These are phyloP conservation scores for Candida albicans DNA, from an alignment of 1,139 yeast genomes.

Conservation along the genomic window DNA sequence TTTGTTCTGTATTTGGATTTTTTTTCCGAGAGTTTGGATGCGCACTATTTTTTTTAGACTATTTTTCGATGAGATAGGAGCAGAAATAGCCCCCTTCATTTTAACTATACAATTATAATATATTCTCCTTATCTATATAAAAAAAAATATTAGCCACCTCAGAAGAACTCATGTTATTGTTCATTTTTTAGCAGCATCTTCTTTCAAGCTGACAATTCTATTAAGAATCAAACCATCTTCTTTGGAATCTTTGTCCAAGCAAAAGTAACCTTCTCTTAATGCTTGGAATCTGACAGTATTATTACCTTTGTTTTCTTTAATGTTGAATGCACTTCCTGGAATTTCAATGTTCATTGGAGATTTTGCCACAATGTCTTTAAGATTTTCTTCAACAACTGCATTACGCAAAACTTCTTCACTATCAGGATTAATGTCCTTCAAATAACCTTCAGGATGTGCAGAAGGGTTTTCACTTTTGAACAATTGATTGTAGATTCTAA, in stretches of 20 bases:
- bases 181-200: conserved; percentile 35
- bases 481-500: conserved; percentile 83
- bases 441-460: conserved; percentile 82
- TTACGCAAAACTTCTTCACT: conserved; percentile 67
- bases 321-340: conserved; percentile 68
- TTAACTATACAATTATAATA: no score
- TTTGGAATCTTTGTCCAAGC: conserved; percentile 78
- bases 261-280: conserved; percentile 93
- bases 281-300: conserved; percentile 98
- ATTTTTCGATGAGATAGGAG: no score
- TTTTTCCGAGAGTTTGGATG: no score
- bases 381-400: conserved; percentile 80
- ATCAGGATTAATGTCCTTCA: conserved; percentile 77
- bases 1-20: no score
- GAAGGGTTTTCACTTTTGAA: conserved; percentile 92
- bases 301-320: conserved; percentile 59
- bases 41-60: no score
- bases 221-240: conserved; percentile 69
- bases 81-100: no score
- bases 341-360: conserved; percentile 78
- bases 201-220: conserved; percentile 88
- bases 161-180: no score
- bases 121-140: no score
- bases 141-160: no score
- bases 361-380: conserved; percentile 61